phyloP scores from a whole-genome alignment of 495 filamentous ascomycete species.

The Xylaria flabelliformis region DNA sequence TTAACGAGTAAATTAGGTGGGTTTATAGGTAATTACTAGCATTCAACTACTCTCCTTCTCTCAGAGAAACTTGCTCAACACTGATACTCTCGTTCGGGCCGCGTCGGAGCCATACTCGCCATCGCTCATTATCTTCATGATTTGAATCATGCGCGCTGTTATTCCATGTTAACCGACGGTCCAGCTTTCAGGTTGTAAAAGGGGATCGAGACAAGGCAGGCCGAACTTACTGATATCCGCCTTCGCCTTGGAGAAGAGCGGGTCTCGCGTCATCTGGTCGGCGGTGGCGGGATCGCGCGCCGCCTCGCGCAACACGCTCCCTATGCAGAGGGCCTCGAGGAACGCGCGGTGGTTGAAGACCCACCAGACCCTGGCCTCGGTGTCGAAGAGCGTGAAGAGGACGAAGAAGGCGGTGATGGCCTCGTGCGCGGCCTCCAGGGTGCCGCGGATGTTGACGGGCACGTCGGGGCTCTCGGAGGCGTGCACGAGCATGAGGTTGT shows the following conservation, averaged over 20 bases:
- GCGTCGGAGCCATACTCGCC: constrained; percentile 59
- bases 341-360: constrained; percentile 78
- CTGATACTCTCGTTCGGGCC: constrained; percentile 60
- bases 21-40: background rate
- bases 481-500: constrained; percentile 75
- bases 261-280: constrained; percentile 52
- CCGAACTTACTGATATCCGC: constrained; percentile 60
- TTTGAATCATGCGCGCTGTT: constrained; percentile 62
- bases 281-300: constrained; percentile 41
- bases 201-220: background rate
- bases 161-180: constrained; percentile 17
- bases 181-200: background rate
- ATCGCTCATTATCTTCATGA: constrained; percentile 60
- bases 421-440: constrained; percentile 72
- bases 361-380: constrained; percentile 77
- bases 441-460: constrained; percentile 66
- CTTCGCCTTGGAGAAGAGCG: constrained; percentile 60
- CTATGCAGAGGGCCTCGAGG: constrained; percentile 66
- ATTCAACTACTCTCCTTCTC: background rate
- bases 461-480: constrained; percentile 64
- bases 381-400: constrained; percentile 65
- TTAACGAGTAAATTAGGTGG: background rate
- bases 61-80: constrained; percentile 61
- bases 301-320: constrained; percentile 52
- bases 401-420: constrained; percentile 70